Percentiles rank a stretch among this genome's conserved stretches.
Evolutionary conservation across 148 eudicot genomes (phyloP).

Genomic region (Tetragonia tetragonoides): DNA sequence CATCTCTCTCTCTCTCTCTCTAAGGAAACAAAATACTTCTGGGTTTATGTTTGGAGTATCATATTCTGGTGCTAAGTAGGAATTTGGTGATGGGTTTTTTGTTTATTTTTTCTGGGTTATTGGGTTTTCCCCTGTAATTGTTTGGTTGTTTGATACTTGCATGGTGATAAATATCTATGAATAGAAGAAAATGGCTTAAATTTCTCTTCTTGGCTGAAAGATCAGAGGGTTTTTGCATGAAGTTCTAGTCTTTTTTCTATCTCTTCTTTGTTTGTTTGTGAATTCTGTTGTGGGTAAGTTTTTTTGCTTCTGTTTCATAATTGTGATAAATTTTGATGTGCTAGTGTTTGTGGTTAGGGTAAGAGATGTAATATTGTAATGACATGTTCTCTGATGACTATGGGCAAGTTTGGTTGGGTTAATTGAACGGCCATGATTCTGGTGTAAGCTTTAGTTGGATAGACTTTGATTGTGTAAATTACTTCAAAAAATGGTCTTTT

Average conservation of each 20-base stretch:
- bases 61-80: neutral
- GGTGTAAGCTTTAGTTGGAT: neutral
- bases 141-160: constrained; percentile 20
- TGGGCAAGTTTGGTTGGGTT: neutral
- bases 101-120: constrained; percentile 1
- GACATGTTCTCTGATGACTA: neutral
- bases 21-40: neutral
- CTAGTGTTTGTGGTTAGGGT: neutral
- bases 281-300: neutral
- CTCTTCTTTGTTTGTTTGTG: neutral
- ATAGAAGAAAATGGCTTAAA: neutral
- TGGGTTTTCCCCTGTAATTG: neutral
- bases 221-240: constrained; percentile 6
- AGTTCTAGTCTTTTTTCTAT: neutral
- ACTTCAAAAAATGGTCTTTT: too few relatives aligned
- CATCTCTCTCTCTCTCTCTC: constrained; percentile 14
- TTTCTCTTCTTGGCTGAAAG: neutral
- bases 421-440: neutral
- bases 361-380: neutral
- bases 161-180: constrained; percentile 12
- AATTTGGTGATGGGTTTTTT: constrained; percentile 1
- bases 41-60: neutral
- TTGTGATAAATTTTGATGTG: neutral
- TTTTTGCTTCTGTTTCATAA: neutral
- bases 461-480: too few relatives aligned